Conservation (phyloP, 129 eudicot species). For the Artemisia argyi region DNA sequence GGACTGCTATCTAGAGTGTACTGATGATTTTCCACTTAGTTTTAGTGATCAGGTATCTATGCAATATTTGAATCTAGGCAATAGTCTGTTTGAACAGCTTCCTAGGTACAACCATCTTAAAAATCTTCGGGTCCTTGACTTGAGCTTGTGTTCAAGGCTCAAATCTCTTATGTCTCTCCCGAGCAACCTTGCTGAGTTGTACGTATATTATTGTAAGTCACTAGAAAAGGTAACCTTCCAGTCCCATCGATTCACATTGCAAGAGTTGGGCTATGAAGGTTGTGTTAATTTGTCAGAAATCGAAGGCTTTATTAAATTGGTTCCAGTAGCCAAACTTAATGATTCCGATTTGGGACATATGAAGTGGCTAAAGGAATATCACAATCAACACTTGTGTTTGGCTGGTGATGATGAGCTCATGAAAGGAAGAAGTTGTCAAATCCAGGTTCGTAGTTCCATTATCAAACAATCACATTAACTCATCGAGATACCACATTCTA, state of each 20-base stretch:
- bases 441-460: slow-evolving; percentile 23
- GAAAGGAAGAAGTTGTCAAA: slow-evolving; percentile 4
- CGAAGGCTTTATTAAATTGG: slow-evolving; percentile 32
- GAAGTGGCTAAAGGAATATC: slow-evolving; percentile 33
- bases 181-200: slow-evolving; percentile 27
- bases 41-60: slow-evolving; percentile 9
- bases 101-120: slow-evolving; percentile 25
- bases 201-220: slow-evolving; percentile 17
- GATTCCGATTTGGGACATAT: slow-evolving; percentile 31
- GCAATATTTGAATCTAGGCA: slow-evolving; percentile 24
- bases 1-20: slow-evolving; percentile 20
- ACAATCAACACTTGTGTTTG: slow-evolving; percentile 14
- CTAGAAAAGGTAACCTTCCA: slow-evolving; percentile 22
- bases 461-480: not conserved
- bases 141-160: slow-evolving; percentile 18
- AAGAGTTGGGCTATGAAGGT: slow-evolving; percentile 33
- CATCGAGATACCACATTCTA: not conserved
- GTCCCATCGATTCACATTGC: slow-evolving; percentile 23
- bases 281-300: slow-evolving; percentile 22
- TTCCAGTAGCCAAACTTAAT: slow-evolving; percentile 20
- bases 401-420: slow-evolving; percentile 31
- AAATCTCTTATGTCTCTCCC: slow-evolving; percentile 19
- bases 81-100: slow-evolving; percentile 14
- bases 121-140: slow-evolving; percentile 28
- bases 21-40: slow-evolving; percentile 17